phyloP scores from a whole-genome alignment of 1,139 yeast species.

The Hemisphaericaspora xylanilytica region DNA sequence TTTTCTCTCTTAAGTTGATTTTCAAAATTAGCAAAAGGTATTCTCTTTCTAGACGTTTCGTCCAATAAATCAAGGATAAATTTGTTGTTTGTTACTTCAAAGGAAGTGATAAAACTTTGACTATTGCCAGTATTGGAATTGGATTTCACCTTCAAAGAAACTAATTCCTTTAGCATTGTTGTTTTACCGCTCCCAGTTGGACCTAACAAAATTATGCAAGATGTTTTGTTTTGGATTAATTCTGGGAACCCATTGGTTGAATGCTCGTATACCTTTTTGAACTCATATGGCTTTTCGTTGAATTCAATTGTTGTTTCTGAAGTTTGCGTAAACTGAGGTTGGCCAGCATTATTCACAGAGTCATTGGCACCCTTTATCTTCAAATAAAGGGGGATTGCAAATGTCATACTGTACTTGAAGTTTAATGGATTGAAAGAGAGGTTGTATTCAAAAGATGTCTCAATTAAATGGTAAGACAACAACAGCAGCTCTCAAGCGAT shows the following conservation, averaged over 20 bases:
- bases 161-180: slow-evolving; percentile 22
- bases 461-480: no score
- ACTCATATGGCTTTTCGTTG: slow-evolving; percentile 22
- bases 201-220: slow-evolving; percentile 29
- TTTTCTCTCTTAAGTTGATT: slow-evolving; percentile 15
- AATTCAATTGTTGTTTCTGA: slow-evolving; percentile 20
- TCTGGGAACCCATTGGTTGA: slow-evolving; percentile 14
- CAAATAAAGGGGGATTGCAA: slow-evolving; percentile 24
- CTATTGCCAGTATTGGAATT: neutral
- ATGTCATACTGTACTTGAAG: slow-evolving; percentile 2
- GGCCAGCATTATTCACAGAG: no score
- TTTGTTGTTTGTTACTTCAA: slow-evolving; percentile 30
- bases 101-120: slow-evolving; percentile 23
- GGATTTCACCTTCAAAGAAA: slow-evolving; percentile 13
- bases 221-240: slow-evolving; percentile 14
- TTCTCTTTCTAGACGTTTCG: slow-evolving; percentile 6
- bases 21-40: slow-evolving; percentile 15
- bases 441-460: no score
- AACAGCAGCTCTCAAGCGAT: no score
- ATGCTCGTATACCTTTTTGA: slow-evolving; percentile 18
- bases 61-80: slow-evolving; percentile 26
- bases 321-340: slow-evolving; percentile 10
- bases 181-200: slow-evolving; percentile 39
- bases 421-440: neutral
- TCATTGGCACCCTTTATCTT: slow-evolving; percentile 22